Evolutionary conservation across 2,329 filamentous ascomycete genomes (phyloP).

Genomic region (Ramularia collo-cygni): DNA sequence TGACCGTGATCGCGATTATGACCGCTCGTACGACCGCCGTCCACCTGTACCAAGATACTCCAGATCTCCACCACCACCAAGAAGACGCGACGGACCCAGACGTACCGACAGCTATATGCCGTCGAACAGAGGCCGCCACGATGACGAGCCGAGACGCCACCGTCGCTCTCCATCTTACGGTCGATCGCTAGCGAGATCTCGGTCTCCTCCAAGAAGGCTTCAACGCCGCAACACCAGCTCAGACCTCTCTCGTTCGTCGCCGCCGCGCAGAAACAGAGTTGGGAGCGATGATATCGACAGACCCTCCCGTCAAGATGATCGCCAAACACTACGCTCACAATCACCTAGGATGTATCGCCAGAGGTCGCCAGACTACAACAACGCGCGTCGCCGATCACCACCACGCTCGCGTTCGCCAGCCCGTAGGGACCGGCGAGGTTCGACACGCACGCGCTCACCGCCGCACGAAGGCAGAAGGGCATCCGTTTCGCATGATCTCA

Average conservation of each 20-base stretch:
- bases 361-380: conserved; percentile 58
- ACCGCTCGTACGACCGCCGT: conserved; percentile 44
- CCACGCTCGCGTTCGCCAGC: conserved; percentile 10
- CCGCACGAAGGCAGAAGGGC: conserved; percentile 18
- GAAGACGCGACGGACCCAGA: conserved; percentile 43
- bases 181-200: conserved; percentile 22
- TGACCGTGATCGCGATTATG: conserved; percentile 26
- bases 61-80: conserved; percentile 42
- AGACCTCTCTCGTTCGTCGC: conserved; percentile 10
- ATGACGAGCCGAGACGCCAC: conserved; percentile 31
- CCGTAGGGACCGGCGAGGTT: conserved; percentile 3
- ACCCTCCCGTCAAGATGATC: conserved; percentile 4
- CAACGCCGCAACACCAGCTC: conserved; percentile 16
- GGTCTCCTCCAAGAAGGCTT: conserved; percentile 24
- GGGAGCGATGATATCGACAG: conserved; percentile 7
- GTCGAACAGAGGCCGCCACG: conserved; percentile 31
- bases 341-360: conserved; percentile 25
- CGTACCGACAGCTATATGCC: conserved; percentile 54
- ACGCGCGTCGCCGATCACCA: conserved; percentile 62
- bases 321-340: conserved; percentile 20
- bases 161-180: conserved; percentile 24
- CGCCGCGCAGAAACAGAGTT: conserved; percentile 11
- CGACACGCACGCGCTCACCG: conserved; percentile 19
- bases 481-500: conserved; percentile 12
- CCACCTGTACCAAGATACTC: conserved; percentile 39